Conservation (phyloP, 1,139 yeast genomes). For the Diutina pseudorugosa region DNA sequence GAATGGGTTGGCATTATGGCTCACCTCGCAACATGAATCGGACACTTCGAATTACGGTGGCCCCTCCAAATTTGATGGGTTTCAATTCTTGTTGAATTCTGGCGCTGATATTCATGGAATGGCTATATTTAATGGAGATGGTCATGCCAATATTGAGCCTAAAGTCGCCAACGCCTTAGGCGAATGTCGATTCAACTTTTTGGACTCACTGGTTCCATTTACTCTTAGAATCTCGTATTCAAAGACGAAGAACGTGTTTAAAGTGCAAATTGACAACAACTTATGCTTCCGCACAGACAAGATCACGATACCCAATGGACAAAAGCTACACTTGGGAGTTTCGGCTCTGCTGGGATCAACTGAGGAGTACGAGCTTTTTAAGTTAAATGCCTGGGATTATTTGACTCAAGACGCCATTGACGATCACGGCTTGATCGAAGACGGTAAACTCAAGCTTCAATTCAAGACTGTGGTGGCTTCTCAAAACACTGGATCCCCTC, state of each 20-base stretch:
- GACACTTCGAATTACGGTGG: conserved; percentile 33
- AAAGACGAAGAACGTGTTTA: conserved; percentile 27
- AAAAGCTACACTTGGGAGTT: conserved; percentile 37
- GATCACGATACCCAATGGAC: conserved; percentile 6
- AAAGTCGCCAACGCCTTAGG: conserved; percentile 30
- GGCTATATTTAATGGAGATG: conserved; percentile 49
- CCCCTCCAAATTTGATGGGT: conserved; percentile 44
- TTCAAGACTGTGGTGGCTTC: conserved; percentile 14
- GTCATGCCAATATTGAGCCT: conserved; percentile 16
- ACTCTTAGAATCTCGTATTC: conserved; percentile 55
- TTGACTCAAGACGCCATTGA: conserved; percentile 44
- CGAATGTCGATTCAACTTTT: conserved; percentile 44
- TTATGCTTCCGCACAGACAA: conserved; percentile 53
- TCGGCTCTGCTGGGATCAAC: conserved; percentile 30
- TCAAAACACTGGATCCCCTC: conserved; percentile 12
- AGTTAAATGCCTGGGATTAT: conserved; percentile 39
- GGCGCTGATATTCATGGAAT: conserved; percentile 33
- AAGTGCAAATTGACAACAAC: conserved; percentile 58
- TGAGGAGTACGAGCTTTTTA: conserved; percentile 52
- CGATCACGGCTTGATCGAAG: conserved; percentile 43
- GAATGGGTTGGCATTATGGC: conserved; percentile 44
- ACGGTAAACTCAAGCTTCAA: conserved; percentile 15
- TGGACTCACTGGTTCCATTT: conserved; percentile 57
- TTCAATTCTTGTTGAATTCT: conserved; percentile 42
- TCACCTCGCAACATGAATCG: conserved; percentile 12